A percentile compares a stretch with the other conserved stretches of the same genome.
These are phyloP conservation scores for Cylindrotheca closterium DNA, from an alignment of 108 stramenopile genomes.

Conservation along the genomic window DNA sequence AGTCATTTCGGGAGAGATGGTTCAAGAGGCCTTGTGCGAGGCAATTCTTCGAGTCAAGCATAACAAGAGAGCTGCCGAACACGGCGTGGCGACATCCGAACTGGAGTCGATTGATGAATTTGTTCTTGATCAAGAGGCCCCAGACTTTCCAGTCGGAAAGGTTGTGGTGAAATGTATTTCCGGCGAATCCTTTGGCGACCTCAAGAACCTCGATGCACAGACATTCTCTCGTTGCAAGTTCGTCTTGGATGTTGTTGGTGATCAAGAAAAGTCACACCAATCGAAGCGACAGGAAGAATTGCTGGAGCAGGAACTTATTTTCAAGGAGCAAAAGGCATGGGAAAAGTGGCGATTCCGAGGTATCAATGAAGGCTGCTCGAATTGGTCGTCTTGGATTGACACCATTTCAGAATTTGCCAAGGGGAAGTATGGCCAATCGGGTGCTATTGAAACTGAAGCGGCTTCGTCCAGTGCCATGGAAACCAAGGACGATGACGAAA, in stretches of 20 bases:
- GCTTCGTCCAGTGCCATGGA: not conserved
- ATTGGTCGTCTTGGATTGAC: conserved; percentile 49
- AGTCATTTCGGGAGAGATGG: conserved; percentile 19
- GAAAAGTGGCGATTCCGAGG: conserved; percentile 43
- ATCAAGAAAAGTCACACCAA: conserved; percentile 18
- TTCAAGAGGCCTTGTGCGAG: conserved; percentile 31
- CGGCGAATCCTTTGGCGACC: conserved; percentile 26
- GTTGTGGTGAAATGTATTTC: conserved; percentile 36
- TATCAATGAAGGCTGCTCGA: conserved; percentile 48
- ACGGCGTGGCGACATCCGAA: not conserved
- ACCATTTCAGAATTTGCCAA: conserved; percentile 26
- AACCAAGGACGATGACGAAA: conserved; percentile 25
- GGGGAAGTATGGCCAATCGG: not conserved
- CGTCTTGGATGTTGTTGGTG: conserved; percentile 21
- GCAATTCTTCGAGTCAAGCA: conserved; percentile 14
- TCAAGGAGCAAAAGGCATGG: conserved; percentile 39
- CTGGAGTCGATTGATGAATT: conserved; percentile 23
- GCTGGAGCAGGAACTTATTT: conserved; percentile 26
- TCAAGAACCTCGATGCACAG: conserved; percentile 28
- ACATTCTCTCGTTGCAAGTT: conserved; percentile 38
- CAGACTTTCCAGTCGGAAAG: conserved; percentile 17
- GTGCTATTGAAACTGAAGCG: not conserved
- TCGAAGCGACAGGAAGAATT: conserved; percentile 17
- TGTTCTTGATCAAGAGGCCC: conserved; percentile 28
- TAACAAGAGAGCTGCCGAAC: conserved; percentile 13